A percentile compares a stretch with the other conserved stretches of the same genome.
Conservation (phyloP, 768 basidiomycete genomes). For the Strobilomyces echinocephalus region DNA sequence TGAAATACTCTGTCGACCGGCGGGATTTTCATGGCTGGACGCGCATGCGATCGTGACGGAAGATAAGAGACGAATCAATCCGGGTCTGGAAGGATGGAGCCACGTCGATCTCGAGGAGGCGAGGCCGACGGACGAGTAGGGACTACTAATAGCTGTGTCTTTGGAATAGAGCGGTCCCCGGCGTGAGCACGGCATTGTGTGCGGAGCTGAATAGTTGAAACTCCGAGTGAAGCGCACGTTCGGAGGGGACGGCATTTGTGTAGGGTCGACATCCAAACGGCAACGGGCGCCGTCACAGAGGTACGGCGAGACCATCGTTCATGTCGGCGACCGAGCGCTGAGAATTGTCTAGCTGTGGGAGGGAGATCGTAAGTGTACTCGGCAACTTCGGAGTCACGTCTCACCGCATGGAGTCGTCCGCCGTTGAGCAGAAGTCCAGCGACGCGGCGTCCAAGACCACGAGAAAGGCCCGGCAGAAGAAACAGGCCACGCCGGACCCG, state of each 20-base stretch:
- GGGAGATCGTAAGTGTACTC: slow-evolving; percentile 15
- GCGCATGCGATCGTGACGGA: slow-evolving; percentile 54
- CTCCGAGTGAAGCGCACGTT: slow-evolving; percentile 23
- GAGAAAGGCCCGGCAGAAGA: slow-evolving; percentile 56
- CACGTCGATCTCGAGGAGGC: slow-evolving; percentile 20
- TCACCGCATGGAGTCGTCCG: slow-evolving; percentile 46
- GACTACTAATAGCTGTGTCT: no score
- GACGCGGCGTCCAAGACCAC: slow-evolving; percentile 33
- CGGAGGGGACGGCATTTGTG: slow-evolving; percentile 27
- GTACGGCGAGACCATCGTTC: slow-evolving; percentile 9
- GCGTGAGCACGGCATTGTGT: not conserved
- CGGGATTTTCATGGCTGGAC: slow-evolving; percentile 77
- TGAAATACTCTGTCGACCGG: slow-evolving; percentile 75
- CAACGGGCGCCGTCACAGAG: slow-evolving; percentile 1
- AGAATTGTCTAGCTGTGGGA: not conserved
- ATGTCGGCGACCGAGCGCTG: slow-evolving; percentile 8
- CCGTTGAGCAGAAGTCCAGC: slow-evolving; percentile 41
- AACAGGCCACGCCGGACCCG: slow-evolving; percentile 27
- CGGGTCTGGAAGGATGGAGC: slow-evolving; percentile 44
- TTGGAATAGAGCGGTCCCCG: not conserved
- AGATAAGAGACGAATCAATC: slow-evolving; percentile 73
- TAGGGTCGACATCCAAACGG: no score
- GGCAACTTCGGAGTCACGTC: slow-evolving; percentile 32
- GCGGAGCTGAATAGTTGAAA: slow-evolving; percentile 20
- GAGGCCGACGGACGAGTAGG: slow-evolving; percentile 12